These are phyloP conservation scores for Monoraphidium neglectum DNA, from an alignment of 139 green algal genomes.

Conservation along the genomic window DNA sequence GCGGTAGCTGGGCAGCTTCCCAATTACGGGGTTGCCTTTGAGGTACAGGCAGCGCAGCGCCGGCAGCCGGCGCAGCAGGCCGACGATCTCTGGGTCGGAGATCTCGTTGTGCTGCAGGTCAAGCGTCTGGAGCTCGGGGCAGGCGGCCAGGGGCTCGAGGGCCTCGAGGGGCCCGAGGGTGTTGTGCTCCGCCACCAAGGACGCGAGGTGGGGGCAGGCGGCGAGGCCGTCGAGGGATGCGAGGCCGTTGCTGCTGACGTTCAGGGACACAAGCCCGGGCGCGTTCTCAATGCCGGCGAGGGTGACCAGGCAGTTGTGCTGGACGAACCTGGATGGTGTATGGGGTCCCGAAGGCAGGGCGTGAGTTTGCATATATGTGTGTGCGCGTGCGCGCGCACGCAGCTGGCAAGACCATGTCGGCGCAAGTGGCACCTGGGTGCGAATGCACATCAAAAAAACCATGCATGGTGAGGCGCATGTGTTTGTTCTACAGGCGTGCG, in stretches of 20 bases:
- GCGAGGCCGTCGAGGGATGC: slow-evolving; percentile 54
- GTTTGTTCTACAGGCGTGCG: too few species aligned
- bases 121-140: slow-evolving; percentile 58
- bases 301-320: slow-evolving; percentile 80
- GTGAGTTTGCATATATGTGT: too few species aligned
- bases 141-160: slow-evolving; percentile 49
- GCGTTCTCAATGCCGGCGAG: slow-evolving; percentile 58
- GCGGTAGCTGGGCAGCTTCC: slow-evolving; percentile 73
- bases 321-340: slow-evolving; percentile 66
- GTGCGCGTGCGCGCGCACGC: too few species aligned
- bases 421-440: too few species aligned
- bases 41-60: slow-evolving; percentile 87
- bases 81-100: slow-evolving; percentile 50
- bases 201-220: slow-evolving; percentile 50
- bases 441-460: too few species aligned
- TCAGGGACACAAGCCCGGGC: slow-evolving; percentile 71
- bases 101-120: slow-evolving; percentile 85
- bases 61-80: slow-evolving; percentile 51
- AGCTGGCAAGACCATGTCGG: too few species aligned
- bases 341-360: neutral
- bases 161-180: slow-evolving; percentile 46
- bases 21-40: slow-evolving; percentile 82
- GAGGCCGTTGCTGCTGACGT: slow-evolving; percentile 85
- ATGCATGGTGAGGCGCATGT: too few species aligned
- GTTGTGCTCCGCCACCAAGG: slow-evolving; percentile 73